These are phyloP conservation scores for Aspergillus bombycis DNA, from an alignment of 2,329 filamentous ascomycete species.

Conservation along the genomic window DNA sequence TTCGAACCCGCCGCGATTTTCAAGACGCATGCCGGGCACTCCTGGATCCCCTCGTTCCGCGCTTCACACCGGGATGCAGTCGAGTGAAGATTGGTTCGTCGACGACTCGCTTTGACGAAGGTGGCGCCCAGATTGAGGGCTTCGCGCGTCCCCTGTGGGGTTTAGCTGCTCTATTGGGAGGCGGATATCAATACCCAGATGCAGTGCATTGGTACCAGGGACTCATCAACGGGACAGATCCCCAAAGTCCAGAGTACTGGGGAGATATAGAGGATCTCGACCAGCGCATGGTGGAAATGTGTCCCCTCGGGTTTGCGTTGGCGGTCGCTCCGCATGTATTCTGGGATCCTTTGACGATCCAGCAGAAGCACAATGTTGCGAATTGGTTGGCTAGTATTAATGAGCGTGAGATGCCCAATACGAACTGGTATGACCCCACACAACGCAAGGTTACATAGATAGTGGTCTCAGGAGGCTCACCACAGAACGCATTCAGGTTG, in stretches of 20 bases:
- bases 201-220: conserved; percentile 71
- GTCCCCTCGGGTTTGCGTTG: conserved; percentile 74
- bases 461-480: neutral
- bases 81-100: conserved; percentile 71
- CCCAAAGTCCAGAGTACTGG: conserved; percentile 73
- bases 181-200: conserved; percentile 66
- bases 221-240: conserved; percentile 71
- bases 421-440: conserved; percentile 59
- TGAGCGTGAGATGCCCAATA: conserved; percentile 69
- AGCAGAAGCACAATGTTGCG: conserved; percentile 68
- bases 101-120: conserved; percentile 76
- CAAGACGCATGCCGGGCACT: conserved; percentile 65
- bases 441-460: neutral
- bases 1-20: conserved; percentile 41
- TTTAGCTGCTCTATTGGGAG: conserved; percentile 69
- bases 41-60: conserved; percentile 70
- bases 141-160: conserved; percentile 77
- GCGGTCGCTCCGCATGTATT: conserved; percentile 67
- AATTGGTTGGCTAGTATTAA: conserved; percentile 78
- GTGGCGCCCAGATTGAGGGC: conserved; percentile 76
- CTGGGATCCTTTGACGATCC: conserved; percentile 67
- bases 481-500: conserved; percentile 55
- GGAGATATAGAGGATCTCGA: conserved; percentile 75
- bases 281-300: conserved; percentile 85
- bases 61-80: conserved; percentile 69